These are phyloP conservation scores for Cyberlindnera maclurae DNA, from an alignment of 805 yeast species.

Conservation along the genomic window DNA sequence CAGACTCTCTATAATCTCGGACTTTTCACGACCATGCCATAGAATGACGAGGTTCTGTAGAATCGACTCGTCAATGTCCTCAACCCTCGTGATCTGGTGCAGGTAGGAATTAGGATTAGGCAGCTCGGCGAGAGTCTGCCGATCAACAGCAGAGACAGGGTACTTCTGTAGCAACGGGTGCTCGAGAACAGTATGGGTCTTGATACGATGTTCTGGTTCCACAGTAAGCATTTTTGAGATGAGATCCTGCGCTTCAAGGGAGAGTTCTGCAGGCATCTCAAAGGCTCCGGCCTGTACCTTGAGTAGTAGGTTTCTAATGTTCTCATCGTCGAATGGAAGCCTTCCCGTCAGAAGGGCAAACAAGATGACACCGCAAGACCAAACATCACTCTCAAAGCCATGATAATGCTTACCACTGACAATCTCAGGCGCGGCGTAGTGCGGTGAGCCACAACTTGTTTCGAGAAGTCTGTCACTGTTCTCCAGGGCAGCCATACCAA, in stretches of 20 bases:
- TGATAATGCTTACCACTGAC: slow-evolving; percentile 73
- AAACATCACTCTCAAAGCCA: slow-evolving; percentile 80
- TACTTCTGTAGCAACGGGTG: slow-evolving; percentile 83
- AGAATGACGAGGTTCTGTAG: slow-evolving; percentile 67
- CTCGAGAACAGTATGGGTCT: slow-evolving; percentile 54
- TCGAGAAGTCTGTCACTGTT: slow-evolving; percentile 62
- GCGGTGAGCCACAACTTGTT: slow-evolving; percentile 85
- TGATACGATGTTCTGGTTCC: slow-evolving; percentile 64
- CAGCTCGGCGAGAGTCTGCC: slow-evolving; percentile 23
- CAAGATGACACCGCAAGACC: slow-evolving; percentile 83
- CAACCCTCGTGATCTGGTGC: slow-evolving; percentile 21
- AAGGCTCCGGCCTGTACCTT: slow-evolving; percentile 74
- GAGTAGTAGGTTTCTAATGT: slow-evolving; percentile 58
- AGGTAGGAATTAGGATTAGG: slow-evolving; percentile 26
- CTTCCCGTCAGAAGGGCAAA: slow-evolving; percentile 77
- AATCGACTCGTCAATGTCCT: slow-evolving; percentile 67
- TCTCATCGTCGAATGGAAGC: slow-evolving; percentile 79
- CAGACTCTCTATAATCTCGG: slow-evolving; percentile 48
- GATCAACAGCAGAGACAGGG: slow-evolving; percentile 20
- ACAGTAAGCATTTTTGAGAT: slow-evolving; percentile 59
- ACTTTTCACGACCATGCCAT: slow-evolving; percentile 71
- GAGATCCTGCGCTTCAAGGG: slow-evolving; percentile 60
- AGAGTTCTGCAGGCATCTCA: slow-evolving; percentile 61
- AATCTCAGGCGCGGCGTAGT: slow-evolving; percentile 84
- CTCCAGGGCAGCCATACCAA: slow-evolving; percentile 86